Evolutionary conservation across 2,329 filamentous ascomycete species (phyloP), one percentile per base, ranked within the genome.

Genomic region (Pseudopithomyces chartarum): DNA sequence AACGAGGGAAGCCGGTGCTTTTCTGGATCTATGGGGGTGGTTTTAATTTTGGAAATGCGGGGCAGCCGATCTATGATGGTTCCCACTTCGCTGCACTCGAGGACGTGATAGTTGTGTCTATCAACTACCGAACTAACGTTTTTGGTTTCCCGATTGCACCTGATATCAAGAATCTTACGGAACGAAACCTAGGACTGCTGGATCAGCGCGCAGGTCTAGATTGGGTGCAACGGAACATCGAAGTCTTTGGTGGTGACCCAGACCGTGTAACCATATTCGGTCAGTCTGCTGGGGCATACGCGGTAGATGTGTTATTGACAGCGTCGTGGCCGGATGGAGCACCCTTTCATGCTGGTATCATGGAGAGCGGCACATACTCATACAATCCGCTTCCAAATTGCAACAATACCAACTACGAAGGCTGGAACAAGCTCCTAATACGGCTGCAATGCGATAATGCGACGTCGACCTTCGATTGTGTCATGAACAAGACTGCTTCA

Each of bases 131-230:
- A 15, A 68, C 67, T 0, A 67, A 70, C 20, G 62, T 62, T 12
- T 70, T 62, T 39, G 67, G 67, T 23, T 65, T 62, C 53, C 67
- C 58, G 10, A 58, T 23, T 44, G 52, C 58, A 36, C 62, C 59
- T 6, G 58, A 52, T 23, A 60, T 62, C 19, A 55, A 57, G 11
- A 59, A 47, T n/a, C 55, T 66, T 17, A 58, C 54, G 2, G 61
- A 64, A 11, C 54, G 58, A 1, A 85, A 85, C 54, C 73, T 80
- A 34, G 83, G 82, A 1, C 81, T 84, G 61, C 82, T 81, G 74
- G 83, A 85, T 54, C 82, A 84, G 57, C 72, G 82, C 19, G 60
- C 79, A 3, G 83, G 81, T 1, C 68, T 85, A 2, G 80, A 84
- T 60, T 85, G 83, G 83, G 82, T 81, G 3, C 73, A 78, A 48